These are phyloP conservation scores for Russula foetens DNA, from an alignment of 768 basidiomycete genomes.

Conservation along the genomic window DNA sequence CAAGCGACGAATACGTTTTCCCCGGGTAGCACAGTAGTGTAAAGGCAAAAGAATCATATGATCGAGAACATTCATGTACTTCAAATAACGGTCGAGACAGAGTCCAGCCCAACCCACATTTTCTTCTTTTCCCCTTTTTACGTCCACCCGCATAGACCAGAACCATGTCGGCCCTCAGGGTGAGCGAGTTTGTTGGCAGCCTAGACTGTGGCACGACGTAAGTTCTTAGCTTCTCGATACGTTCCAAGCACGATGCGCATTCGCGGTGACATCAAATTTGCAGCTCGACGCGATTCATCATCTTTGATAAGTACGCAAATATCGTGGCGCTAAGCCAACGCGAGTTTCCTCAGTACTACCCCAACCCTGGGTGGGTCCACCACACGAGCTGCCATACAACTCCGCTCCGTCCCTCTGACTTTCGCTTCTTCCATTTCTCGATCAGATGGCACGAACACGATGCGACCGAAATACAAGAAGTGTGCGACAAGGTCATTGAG, in stretches of 20 bases:
- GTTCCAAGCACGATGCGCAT: neutral
- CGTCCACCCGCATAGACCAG: neutral
- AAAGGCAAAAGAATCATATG: constrained; percentile 13
- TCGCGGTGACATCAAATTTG: neutral
- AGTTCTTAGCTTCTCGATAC: constrained; percentile 25
- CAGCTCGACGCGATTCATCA: constrained; percentile 86
- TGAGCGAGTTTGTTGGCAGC: constrained; percentile 83
- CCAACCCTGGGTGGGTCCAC: constrained; percentile 59
- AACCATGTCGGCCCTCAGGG: constrained; percentile 35
- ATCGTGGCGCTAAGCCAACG: constrained; percentile 84
- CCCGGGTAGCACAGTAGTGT: neutral
- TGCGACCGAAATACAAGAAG: constrained; percentile 68
- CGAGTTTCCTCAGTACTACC: constrained; percentile 93
- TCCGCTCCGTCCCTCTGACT: neutral
- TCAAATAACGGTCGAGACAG: constrained; percentile 1
- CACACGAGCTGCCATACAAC: neutral
- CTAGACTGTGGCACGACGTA: constrained; percentile 95
- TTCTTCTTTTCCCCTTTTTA: neutral
- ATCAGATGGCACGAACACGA: constrained; percentile 94
- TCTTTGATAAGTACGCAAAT: constrained; percentile 82
- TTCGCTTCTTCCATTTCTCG: neutral
- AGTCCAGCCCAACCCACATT: neutral
- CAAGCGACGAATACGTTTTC: too few relatives aligned
- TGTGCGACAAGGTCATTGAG: constrained; percentile 68
- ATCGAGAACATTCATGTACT: neutral